A percentile compares a stretch with the other conserved stretches of the same genome.
phyloP scores from a whole-genome alignment of 2,329 filamentous ascomycete species.

The Pseudogymnoascus sp. region DNA sequence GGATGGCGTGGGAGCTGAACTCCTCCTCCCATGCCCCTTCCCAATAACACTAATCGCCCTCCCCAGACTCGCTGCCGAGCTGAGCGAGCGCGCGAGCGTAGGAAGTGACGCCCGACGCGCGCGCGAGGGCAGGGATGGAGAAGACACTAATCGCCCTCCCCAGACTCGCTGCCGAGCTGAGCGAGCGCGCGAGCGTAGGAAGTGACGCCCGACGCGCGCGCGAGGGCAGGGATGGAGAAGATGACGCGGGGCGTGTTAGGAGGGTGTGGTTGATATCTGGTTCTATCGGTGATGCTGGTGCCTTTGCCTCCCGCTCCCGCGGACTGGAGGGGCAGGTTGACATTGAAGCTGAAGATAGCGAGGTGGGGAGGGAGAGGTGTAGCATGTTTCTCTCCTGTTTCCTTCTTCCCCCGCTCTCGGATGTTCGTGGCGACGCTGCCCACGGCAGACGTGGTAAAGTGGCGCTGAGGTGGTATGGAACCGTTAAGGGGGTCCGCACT shows the following conservation, averaged over 20 bases:
- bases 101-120: slow-evolving; percentile 19
- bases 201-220: slow-evolving; percentile 20
- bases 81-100: slow-evolving; percentile 28
- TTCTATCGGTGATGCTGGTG: slow-evolving; percentile 35
- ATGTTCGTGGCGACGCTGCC: slow-evolving; percentile 21
- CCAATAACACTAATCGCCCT: slow-evolving; percentile 15
- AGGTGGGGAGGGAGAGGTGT: slow-evolving; percentile 18
- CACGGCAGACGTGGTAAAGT: slow-evolving; percentile 22
- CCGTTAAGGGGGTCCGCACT: slow-evolving; percentile 47
- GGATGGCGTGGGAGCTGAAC: slow-evolving; percentile 20
- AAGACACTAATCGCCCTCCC: slow-evolving; percentile 19
- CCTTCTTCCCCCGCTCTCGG: neutral
- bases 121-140: slow-evolving; percentile 18
- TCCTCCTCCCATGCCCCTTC: neutral
- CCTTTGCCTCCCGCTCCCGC: too few species aligned
- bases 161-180: slow-evolving; percentile 20
- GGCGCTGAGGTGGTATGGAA: slow-evolving; percentile 45
- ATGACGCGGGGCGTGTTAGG: slow-evolving; percentile 28
- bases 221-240: slow-evolving; percentile 17
- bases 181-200: slow-evolving; percentile 28
- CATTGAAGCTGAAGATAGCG: neutral
- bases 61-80: slow-evolving; percentile 21
- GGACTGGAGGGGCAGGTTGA: slow-evolving; percentile 13
- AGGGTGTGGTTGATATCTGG: slow-evolving; percentile 51
- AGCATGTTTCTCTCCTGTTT: slow-evolving; percentile 11